Evolutionary conservation across 768 basidiomycete species (phyloP).

Genomic region (Lentinula edodes): DNA sequence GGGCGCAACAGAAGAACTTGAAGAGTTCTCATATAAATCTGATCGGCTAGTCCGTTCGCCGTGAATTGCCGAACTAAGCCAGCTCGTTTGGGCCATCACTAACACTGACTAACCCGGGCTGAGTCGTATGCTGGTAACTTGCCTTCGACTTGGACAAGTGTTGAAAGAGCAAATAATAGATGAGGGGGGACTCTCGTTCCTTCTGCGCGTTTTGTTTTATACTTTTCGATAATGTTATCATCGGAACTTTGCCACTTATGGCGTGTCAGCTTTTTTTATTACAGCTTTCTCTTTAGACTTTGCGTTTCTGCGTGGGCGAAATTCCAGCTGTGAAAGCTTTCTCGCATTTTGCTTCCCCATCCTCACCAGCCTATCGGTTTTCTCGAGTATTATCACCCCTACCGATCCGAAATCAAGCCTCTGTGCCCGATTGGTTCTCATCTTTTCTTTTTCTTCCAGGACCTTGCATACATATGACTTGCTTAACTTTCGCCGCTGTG

Average conservation of each 20-base stretch:
- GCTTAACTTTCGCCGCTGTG: conserved; percentile 8
- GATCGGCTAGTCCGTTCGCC: conserved; percentile 50
- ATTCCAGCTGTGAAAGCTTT: conserved; percentile 3
- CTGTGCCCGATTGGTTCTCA: conserved; percentile 13
- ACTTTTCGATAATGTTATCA: background rate
- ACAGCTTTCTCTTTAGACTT: conserved; percentile 3
- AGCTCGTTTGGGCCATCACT: conserved; percentile 33
- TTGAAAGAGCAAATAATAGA: background rate
- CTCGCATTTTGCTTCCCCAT: conserved; percentile 25
- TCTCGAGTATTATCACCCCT: conserved; percentile 30
- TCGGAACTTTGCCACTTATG: background rate
- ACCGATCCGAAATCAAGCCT: conserved; percentile 41
- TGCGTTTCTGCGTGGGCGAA: background rate
- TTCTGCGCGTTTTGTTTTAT: background rate
- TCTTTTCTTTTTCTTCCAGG: background rate
- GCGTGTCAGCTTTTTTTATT: background rate
- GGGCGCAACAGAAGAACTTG: conserved; percentile 27
- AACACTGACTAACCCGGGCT: background rate
- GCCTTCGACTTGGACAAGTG: background rate
- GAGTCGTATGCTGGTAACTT: background rate
- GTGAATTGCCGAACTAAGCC: conserved; percentile 37
- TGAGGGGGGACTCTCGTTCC: background rate
- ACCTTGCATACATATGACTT: background rate
- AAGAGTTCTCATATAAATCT: conserved; percentile 29
- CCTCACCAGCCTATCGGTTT: conserved; percentile 34